Percentiles rank a stretch among this genome's conserved stretches.
phyloP scores from a whole-genome alignment of 2,329 filamentous ascomycete genomes.

The Alternaria gaisen region DNA sequence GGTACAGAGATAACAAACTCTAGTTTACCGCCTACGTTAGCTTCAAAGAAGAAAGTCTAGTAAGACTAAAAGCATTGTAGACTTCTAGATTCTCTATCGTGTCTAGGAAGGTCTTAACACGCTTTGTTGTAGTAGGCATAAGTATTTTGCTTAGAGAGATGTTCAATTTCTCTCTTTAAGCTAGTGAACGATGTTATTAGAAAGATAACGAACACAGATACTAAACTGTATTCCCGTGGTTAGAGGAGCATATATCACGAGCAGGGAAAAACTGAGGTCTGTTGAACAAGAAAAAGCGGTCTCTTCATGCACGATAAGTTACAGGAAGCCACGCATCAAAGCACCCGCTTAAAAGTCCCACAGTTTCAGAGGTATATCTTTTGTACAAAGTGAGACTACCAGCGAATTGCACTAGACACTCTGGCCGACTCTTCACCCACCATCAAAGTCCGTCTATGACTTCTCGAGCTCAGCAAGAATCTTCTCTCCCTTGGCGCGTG shows the following conservation, averaged over 20 bases:
- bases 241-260: neutral
- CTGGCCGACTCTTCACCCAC: constrained; percentile 47
- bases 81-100: no score
- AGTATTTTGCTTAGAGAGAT: no score
- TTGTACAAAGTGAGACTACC: constrained; percentile 51
- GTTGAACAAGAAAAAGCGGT: constrained; percentile 40
- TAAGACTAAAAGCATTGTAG: no score
- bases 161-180: no score
- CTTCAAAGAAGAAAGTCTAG: no score
- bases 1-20: neutral
- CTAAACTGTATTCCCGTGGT: neutral
- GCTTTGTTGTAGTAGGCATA: no score
- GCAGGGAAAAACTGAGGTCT: neutral
- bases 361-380: constrained; percentile 47
- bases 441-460: constrained; percentile 45
- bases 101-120: no score
- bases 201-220: neutral
- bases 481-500: constrained; percentile 98
- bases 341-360: constrained; percentile 46
- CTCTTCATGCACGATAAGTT: constrained; percentile 53
- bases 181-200: neutral
- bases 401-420: constrained; percentile 43
- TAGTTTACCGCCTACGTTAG: no score
- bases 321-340: constrained; percentile 49
- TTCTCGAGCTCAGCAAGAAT: constrained; percentile 92